phyloP scores from a whole-genome alignment of 768 basidiomycete genomes.

The Exsudoporus frostii region DNA sequence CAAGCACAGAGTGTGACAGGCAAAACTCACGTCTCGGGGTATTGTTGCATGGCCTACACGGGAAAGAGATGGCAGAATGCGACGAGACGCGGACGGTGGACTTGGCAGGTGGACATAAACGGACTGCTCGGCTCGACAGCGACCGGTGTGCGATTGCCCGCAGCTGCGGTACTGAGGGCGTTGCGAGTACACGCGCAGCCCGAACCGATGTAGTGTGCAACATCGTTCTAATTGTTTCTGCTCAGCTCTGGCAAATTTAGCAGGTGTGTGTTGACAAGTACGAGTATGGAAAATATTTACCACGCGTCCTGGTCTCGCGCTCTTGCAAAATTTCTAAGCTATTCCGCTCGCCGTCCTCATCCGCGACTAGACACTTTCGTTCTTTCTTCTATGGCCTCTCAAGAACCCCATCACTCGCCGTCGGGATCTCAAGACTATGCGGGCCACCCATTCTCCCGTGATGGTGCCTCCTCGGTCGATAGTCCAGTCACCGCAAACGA shows the following conservation, averaged over 20 bases:
- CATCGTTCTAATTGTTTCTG: conserved; percentile 30
- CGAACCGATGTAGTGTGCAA: conserved; percentile 19
- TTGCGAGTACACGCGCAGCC: conserved; percentile 22
- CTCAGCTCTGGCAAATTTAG: conserved; percentile 16
- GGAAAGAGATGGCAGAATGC: conserved; percentile 5
- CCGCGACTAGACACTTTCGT: conserved; percentile 16
- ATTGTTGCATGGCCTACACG: conserved; percentile 2
- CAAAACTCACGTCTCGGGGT: conserved; percentile 29
- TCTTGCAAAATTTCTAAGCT: conserved; percentile 28
- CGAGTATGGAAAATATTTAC: conserved; percentile 11
- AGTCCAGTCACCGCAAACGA: conserved; percentile 79
- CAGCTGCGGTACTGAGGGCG: conserved; percentile 23
- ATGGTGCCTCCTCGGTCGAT: conserved; percentile 41
- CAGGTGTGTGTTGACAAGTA: background rate
- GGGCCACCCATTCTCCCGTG: conserved; percentile 44
- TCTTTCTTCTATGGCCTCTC: conserved; percentile 28
- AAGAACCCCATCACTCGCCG: conserved; percentile 21
- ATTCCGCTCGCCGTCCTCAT: conserved; percentile 17
- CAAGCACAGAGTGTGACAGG: conserved; percentile 6
- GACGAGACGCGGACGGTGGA: conserved; percentile 8
- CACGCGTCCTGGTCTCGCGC: conserved; percentile 24
- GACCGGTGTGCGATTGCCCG: conserved; percentile 17
- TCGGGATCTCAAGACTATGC: conserved; percentile 46
- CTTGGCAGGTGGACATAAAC: conserved; percentile 19
- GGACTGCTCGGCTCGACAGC: conserved; percentile 24